Evolutionary conservation across 768 basidiomycete species (phyloP).

Genomic region (Rhizopogon vinicolor): DNA sequence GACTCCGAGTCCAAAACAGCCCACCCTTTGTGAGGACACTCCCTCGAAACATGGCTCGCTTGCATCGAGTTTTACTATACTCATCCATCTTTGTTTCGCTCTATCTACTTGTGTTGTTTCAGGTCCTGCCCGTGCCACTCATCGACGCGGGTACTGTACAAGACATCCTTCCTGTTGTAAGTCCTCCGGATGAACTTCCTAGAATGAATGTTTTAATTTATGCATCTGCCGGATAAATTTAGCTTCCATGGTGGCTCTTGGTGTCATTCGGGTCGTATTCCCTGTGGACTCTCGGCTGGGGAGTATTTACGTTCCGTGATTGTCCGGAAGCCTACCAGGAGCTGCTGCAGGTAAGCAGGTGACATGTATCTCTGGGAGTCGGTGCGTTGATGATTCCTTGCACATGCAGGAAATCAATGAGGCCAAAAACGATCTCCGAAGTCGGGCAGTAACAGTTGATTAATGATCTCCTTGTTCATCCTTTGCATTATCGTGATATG

Average conservation of each 20-base stretch:
- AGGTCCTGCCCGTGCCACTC: slow-evolving; percentile 51
- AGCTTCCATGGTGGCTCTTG: slow-evolving; percentile 83
- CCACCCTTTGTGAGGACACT: background rate
- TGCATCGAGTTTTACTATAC: slow-evolving; percentile 46
- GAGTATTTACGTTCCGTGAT: slow-evolving; percentile 67
- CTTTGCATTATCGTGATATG: background rate
- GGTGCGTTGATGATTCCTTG: background rate
- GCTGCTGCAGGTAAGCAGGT: slow-evolving; percentile 49
- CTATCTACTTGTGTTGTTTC: slow-evolving; percentile 57
- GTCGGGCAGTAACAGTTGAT: slow-evolving; percentile 59
- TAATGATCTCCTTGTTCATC: slow-evolving; percentile 15
- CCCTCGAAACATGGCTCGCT: slow-evolving; percentile 50
- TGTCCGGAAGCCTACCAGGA: slow-evolving; percentile 78
- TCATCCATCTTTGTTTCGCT: slow-evolving; percentile 37
- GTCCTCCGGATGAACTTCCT: slow-evolving; percentile 18
- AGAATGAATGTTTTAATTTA: background rate
- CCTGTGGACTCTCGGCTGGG: slow-evolving; percentile 72
- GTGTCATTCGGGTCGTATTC: slow-evolving; percentile 79
- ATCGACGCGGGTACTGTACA: slow-evolving; percentile 40
- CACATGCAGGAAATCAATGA: slow-evolving; percentile 52
- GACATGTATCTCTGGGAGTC: background rate
- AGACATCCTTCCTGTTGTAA: slow-evolving; percentile 56
- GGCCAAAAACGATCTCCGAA: slow-evolving; percentile 54
- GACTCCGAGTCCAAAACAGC: too few species aligned
- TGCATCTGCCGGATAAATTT: background rate